Percentiles rank a stretch among this genome's conserved stretches.
Conservation (phyloP, 2,329 filamentous ascomycete genomes). For the Macrophomina tecta region DNA sequence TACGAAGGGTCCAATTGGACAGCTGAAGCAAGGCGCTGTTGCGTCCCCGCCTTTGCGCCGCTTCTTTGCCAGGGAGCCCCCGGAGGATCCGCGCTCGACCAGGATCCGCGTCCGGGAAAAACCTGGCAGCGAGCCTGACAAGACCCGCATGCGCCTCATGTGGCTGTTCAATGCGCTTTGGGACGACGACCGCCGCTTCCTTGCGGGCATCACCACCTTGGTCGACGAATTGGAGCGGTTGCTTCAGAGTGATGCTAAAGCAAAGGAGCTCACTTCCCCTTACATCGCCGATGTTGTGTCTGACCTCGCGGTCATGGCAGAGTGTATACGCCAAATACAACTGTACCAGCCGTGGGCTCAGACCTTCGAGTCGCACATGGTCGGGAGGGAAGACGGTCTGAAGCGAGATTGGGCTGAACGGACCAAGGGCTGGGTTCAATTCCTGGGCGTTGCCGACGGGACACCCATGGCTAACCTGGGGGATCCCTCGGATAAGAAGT, state of each 20-base stretch:
- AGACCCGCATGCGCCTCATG: slow-evolving; percentile 36
- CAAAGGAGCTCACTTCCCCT: slow-evolving; percentile 47
- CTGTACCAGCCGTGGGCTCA: slow-evolving; percentile 58
- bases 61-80: slow-evolving; percentile 41
- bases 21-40: slow-evolving; percentile 36
- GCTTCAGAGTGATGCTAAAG: slow-evolving; percentile 45
- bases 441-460: slow-evolving; percentile 14
- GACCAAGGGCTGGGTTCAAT: slow-evolving; percentile 21
- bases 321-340: slow-evolving; percentile 55
- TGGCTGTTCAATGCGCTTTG: slow-evolving; percentile 49
- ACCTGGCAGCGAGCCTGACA: slow-evolving; percentile 30
- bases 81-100: slow-evolving; percentile 30
- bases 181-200: slow-evolving; percentile 45
- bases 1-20: slow-evolving; percentile 40
- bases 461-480: slow-evolving; percentile 33
- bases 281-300: slow-evolving; percentile 47
- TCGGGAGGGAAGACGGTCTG: slow-evolving; percentile 23
- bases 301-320: slow-evolving; percentile 53
- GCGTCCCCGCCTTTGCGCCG: slow-evolving; percentile 52
- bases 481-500: slow-evolving; percentile 47
- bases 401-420: slow-evolving; percentile 18
- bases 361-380: slow-evolving; percentile 41
- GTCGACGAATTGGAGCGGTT: slow-evolving; percentile 59
- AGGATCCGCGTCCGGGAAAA: slow-evolving; percentile 33
- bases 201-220: slow-evolving; percentile 43